Base-by-base conservation (phyloP, 768 basidiomycete genomes). In the Lactarius akahatsu region DNA sequence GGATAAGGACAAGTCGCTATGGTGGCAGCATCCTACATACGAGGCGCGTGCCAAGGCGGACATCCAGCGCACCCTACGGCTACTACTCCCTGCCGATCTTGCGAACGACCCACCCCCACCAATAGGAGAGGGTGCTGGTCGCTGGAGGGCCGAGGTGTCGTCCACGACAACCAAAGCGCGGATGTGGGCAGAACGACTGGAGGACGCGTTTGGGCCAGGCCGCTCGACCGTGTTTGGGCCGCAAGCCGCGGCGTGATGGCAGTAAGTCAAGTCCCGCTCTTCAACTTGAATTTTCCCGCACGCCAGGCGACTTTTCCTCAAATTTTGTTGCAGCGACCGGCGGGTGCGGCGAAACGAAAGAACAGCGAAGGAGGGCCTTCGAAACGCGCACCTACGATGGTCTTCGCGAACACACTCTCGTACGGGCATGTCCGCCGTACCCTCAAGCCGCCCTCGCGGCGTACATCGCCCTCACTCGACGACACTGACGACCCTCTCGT, bases 171-270 rank as follows among this genome's bases (percentile, higher is more conserved):
- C 54, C 65, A 8, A 54, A 26, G 61, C 30, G 36, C 50, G 57
- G 28, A 57, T 67, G 36, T 69, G 68, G 68, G 54, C 61, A 7
- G 65, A 67, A 36, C 50, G 61, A 34, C 69, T 69, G 28, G 66
- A 69, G 47, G 59, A 59, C 32, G 56, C 62, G 41, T 69, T 63
- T 47, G 69, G 69, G 15, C 66, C 69, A 15, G 69, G 69, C 23
- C 62, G 13, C 61, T 69, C 30, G 38, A 57, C 3, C 69, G 69
- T 36, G 69, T 16, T 10, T 59, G 30, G 62, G 66, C n/a, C 65
- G 64, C 28, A 68, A 68, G n/a, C 69, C 69, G 30, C 62, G 62
- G 50, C 62, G 62, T n/a, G 13, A 26, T 64, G 20, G 57, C 66
- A 26, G 66, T 67, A 9, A 34, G 34, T 34, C 34, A 50, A 63